A percentile compares a stretch with the other conserved stretches of the same genome.
phyloP scores from a whole-genome alignment of 2,329 filamentous ascomycete species.

The Truncatella angustata region DNA sequence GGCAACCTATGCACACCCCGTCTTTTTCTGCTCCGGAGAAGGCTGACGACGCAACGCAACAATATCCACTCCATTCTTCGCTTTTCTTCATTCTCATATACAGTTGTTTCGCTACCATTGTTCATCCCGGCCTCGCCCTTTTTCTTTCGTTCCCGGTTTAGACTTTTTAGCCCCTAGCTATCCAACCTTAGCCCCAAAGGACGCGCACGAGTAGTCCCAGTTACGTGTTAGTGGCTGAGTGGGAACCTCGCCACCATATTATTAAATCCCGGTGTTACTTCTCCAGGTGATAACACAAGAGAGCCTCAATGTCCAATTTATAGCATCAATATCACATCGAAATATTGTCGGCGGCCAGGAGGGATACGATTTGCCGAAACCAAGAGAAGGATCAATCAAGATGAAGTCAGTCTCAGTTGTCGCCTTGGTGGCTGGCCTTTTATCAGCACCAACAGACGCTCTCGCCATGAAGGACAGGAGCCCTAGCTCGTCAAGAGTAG shows the following conservation, averaged over 20 bases:
- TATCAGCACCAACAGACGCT: constrained; percentile 22
- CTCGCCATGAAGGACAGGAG: constrained; percentile 22
- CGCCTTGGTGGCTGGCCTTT: constrained; percentile 24
- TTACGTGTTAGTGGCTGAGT: constrained; percentile 3
- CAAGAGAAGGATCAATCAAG: not conserved
- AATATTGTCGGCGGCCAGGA: constrained; percentile 13
- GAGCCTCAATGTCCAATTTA: constrained; percentile 18
- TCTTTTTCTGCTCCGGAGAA: not conserved
- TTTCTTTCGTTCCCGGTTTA: constrained; percentile 2
- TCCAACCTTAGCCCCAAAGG: constrained; percentile 17
- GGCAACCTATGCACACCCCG: not conserved
- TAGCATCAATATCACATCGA: constrained; percentile 14
- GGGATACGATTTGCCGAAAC: not conserved
- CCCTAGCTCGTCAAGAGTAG: constrained; percentile 36
- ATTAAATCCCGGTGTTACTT: constrained; percentile 16
- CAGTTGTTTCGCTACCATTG: constrained; percentile 7
- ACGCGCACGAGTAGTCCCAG: constrained; percentile 22
- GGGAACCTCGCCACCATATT: not conserved
- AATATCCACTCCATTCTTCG: not conserved
- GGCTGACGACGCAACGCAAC: not conserved
- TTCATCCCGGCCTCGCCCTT: not conserved
- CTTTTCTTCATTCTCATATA: constrained; percentile 10
- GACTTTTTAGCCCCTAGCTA: constrained; percentile 12
- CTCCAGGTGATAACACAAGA: not conserved
- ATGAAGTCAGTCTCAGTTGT: constrained; percentile 21